A percentile compares a stretch with the other conserved stretches of the same genome.
Evolutionary conservation across 768 basidiomycete genomes (phyloP).

Genomic region (Gloeopeniophorella convolvens): DNA sequence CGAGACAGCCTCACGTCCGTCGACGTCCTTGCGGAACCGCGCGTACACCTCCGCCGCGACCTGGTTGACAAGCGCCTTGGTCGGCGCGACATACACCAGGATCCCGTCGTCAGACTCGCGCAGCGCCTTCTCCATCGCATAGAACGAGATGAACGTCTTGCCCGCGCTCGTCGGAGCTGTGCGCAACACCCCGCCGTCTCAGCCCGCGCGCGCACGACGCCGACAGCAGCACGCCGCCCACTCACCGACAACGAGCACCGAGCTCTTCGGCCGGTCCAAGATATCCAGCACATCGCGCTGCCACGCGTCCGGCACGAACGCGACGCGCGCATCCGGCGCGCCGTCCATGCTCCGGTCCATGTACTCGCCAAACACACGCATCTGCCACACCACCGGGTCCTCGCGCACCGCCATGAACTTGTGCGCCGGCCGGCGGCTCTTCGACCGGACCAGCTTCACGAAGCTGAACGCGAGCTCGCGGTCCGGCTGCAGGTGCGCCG

Average conservation of each 20-base stretch:
- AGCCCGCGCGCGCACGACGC: too few relatives aligned
- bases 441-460: conserved; percentile 46
- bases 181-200: too few relatives aligned
- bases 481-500: conserved; percentile 20
- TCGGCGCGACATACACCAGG: conserved; percentile 68
- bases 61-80: conserved; percentile 67
- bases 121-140: conserved; percentile 68
- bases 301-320: conserved; percentile 67
- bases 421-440: conserved; percentile 34
- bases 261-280: conserved; percentile 46
- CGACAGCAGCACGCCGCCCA: too few relatives aligned
- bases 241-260: conserved; percentile 61
- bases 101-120: conserved; percentile 58
- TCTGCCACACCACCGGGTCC: conserved; percentile 56
- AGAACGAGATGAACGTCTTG: conserved; percentile 73
- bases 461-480: conserved; percentile 43
- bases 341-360: conserved; percentile 73
- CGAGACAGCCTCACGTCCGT: conserved; percentile 33
- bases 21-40: conserved; percentile 51
- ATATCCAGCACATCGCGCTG: conserved; percentile 59
- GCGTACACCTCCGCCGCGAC: conserved; percentile 71
- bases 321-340: conserved; percentile 47
- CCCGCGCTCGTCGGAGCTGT: conserved; percentile 66
- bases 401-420: conserved; percentile 52
- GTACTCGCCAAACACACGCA: conserved; percentile 61